Percentiles rank a stretch among this genome's conserved stretches.
Conservation (phyloP, 2,329 filamentous ascomycete genomes). For the Xylariaceae sp. region DNA sequence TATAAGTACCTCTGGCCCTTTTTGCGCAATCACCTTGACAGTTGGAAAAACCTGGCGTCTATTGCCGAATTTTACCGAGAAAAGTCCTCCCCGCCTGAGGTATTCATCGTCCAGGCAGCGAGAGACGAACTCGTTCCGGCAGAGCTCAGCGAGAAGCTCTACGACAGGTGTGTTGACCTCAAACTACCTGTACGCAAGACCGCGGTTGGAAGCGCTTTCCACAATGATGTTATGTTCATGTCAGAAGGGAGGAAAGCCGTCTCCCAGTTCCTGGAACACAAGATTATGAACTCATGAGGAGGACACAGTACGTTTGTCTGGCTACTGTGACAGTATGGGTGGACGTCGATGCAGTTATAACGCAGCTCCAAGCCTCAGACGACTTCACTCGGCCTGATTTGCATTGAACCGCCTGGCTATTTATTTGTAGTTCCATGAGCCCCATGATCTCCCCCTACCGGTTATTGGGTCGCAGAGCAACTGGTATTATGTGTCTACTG, state of each 20-base stretch:
- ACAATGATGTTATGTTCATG: slow-evolving; percentile 51
- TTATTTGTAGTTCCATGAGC: background rate
- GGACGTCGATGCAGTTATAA: too few relatives aligned
- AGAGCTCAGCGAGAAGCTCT: slow-evolving; percentile 43
- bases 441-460: background rate
- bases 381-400: background rate
- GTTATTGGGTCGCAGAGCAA: background rate
- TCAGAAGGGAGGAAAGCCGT: slow-evolving; percentile 41
- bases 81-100: slow-evolving; percentile 29
- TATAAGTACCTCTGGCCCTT: slow-evolving; percentile 72
- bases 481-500: background rate
- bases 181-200: slow-evolving; percentile 42
- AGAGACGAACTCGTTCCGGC: slow-evolving; percentile 55
- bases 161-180: slow-evolving; percentile 44
- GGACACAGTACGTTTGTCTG: background rate
- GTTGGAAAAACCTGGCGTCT: slow-evolving; percentile 44
- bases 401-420: background rate
- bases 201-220: slow-evolving; percentile 46
- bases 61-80: slow-evolving; percentile 35
- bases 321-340: background rate
- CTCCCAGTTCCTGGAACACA: slow-evolving; percentile 38
- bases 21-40: slow-evolving; percentile 59
- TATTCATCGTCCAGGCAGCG: slow-evolving; percentile 51
- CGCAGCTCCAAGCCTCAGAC: too few relatives aligned
- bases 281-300: slow-evolving; percentile 9